A percentile compares a stretch with the other conserved stretches of the same genome.
Conservation (phyloP, 73 alveolate genomes). For the Paramecium sonneborni region DNA sequence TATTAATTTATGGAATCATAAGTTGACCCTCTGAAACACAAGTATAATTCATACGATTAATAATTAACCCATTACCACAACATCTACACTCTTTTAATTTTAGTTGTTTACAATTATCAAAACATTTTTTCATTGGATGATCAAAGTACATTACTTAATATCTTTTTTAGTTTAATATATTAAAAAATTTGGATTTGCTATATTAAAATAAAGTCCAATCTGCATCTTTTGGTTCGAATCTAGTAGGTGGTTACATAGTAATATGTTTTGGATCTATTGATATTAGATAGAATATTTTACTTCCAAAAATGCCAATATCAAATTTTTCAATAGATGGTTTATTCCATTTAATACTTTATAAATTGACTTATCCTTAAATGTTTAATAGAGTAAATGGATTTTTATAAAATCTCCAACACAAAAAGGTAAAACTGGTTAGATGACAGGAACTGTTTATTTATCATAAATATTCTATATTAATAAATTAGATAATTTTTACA, state of each 20-base stretch:
- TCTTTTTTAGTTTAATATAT: no score
- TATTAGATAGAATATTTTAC: not conserved
- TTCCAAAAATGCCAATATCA: not conserved
- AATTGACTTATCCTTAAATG: not conserved
- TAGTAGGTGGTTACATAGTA: constrained; percentile 8
- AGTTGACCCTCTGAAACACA: not conserved
- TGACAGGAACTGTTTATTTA: not conserved
- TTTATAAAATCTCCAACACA: constrained; percentile 32
- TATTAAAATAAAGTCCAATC: constrained; percentile 19
- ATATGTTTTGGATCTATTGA: constrained; percentile 28
- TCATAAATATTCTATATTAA: constrained; percentile 4
- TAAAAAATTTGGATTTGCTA: no score
- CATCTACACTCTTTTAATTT: constrained; percentile 30
- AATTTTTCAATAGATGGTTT: not conserved
- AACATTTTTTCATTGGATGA: constrained; percentile 41
- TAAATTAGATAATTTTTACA: not conserved
- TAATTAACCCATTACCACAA: not conserved
- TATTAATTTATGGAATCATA: not conserved
- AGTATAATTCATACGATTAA: not conserved
- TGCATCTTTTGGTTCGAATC: constrained; percentile 8
- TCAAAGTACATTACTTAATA: no score
- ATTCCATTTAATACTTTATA: not conserved
- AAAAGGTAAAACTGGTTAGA: not conserved
- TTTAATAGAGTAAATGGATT: not conserved
- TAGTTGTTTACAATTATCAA: not conserved